A percentile compares a stretch with the other conserved stretches of the same genome.
Evolutionary conservation across 176 grass and related monocot genomes (phyloP).

Genomic region (Otatea glauca): DNA sequence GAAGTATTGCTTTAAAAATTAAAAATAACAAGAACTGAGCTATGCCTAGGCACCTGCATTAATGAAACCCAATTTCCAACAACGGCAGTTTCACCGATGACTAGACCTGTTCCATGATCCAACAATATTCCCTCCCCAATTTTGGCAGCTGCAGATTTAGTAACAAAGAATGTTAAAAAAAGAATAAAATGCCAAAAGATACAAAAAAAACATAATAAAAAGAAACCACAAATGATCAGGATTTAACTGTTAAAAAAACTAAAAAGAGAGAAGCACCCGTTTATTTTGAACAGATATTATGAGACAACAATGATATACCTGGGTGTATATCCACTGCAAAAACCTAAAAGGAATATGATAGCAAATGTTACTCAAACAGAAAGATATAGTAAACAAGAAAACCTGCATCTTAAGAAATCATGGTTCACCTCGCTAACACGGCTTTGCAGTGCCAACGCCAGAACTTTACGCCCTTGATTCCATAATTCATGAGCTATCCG

Average conservation of each 20-base stretch:
- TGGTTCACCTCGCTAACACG: constrained; percentile 89
- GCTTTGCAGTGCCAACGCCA: constrained; percentile 96
- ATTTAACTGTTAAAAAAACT: neutral
- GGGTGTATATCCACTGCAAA: constrained; percentile 99
- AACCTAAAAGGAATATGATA: constrained; percentile 60
- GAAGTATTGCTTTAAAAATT: neutral
- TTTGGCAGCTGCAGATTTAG: constrained; percentile 70
- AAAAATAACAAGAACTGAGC: neutral
- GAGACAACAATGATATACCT: constrained; percentile 52
- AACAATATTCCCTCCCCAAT: constrained; percentile 95
- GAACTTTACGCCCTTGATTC: constrained; percentile 89
- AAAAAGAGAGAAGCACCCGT: constrained; percentile 6
- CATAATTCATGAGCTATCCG: constrained; percentile 93
- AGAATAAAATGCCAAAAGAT: neutral
- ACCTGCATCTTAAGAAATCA: constrained; percentile 34
- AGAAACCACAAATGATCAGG: neutral
- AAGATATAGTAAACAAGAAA: constrained; percentile 18
- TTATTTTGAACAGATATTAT: constrained; percentile 12
- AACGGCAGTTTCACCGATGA: constrained; percentile 97
- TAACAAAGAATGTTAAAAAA: constrained; percentile 36
- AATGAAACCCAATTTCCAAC: constrained; percentile 98
- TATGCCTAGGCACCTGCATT: constrained; percentile 71
- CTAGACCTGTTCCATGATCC: constrained; percentile 97
- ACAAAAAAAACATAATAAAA: constrained; percentile 3
- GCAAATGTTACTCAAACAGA: constrained; percentile 26